phyloP scores from a whole-genome alignment of 352 stramenopile species.

The Thraustotheca clavata region DNA sequence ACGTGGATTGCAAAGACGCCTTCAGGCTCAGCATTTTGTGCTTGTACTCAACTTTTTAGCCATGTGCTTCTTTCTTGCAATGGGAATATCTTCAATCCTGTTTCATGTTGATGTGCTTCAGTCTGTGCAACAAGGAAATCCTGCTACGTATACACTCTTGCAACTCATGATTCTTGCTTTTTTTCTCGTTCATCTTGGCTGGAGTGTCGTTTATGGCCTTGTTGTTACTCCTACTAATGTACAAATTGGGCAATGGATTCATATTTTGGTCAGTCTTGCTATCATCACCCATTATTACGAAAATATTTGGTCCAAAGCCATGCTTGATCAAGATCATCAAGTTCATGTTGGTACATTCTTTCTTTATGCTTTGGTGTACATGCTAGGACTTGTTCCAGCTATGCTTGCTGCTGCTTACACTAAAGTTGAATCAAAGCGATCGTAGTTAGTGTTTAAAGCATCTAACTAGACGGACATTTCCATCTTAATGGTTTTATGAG shows the following conservation, averaged over 20 bases:
- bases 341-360: constrained; percentile 9
- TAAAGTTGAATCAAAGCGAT: not conserved
- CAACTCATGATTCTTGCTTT: constrained; percentile 5
- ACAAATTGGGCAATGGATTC: not conserved
- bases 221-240: not conserved
- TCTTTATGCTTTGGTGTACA: constrained; percentile 11
- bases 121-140: constrained; percentile 1
- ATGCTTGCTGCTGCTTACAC: not conserved
- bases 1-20: not conserved
- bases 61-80: constrained; percentile 11
- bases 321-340: constrained; percentile 14
- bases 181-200: constrained; percentile 2
- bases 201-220: not conserved
- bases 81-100: constrained; percentile 3
- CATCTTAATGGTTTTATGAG: constrained; percentile 98
- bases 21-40: constrained; percentile 17
- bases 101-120: constrained; percentile 2
- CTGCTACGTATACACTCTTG: not conserved
- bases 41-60: constrained; percentile 19
- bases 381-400: not conserved
- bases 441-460: not conserved
- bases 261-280: not conserved
- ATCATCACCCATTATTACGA: constrained; percentile 16
- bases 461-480: constrained; percentile 93
- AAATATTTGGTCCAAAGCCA: constrained; percentile 7